Percentiles rank a stretch among this genome's conserved stretches.
Conservation (phyloP, 1,284 basidiomycete genomes). For the Afroboletus lepidellus region DNA sequence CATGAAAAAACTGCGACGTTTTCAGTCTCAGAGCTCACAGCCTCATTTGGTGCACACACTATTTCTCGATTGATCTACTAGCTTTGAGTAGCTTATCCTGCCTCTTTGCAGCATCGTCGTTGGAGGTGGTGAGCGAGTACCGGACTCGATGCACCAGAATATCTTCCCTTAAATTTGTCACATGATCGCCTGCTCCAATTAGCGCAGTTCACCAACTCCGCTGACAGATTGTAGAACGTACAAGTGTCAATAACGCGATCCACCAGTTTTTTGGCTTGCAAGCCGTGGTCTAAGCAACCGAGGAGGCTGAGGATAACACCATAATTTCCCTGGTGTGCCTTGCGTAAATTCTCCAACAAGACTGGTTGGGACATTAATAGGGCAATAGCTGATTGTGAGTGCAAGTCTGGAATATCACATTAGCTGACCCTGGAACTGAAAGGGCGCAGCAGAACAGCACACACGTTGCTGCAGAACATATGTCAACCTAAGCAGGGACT, state of each 20-base stretch:
- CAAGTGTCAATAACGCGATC: constrained; percentile 89
- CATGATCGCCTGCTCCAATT: constrained; percentile 66
- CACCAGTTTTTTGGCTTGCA: constrained; percentile 80
- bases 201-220: constrained; percentile 3
- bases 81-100: constrained; percentile 62
- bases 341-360: constrained; percentile 82
- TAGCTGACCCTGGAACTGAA: constrained; percentile 2
- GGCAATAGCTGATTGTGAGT: constrained; percentile 76
- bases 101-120: constrained; percentile 56
- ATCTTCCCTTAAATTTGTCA: constrained; percentile 87
- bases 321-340: constrained; percentile 88
- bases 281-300: constrained; percentile 84
- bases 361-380: constrained; percentile 78
- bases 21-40: constrained; percentile 5
- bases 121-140: constrained; percentile 79
- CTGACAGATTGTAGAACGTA: constrained; percentile 39
- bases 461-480: constrained; percentile 79
- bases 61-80: constrained; percentile 75
- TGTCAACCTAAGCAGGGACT: constrained; percentile 80
- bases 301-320: constrained; percentile 86
- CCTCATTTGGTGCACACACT: constrained; percentile 45
- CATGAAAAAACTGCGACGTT: constrained; percentile 78
- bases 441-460: constrained; percentile 16
- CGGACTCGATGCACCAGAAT: constrained; percentile 81
- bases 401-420: constrained; percentile 45